These are phyloP conservation scores for Phytophthora megakarya DNA, from an alignment of 352 stramenopile species.

Conservation along the genomic window DNA sequence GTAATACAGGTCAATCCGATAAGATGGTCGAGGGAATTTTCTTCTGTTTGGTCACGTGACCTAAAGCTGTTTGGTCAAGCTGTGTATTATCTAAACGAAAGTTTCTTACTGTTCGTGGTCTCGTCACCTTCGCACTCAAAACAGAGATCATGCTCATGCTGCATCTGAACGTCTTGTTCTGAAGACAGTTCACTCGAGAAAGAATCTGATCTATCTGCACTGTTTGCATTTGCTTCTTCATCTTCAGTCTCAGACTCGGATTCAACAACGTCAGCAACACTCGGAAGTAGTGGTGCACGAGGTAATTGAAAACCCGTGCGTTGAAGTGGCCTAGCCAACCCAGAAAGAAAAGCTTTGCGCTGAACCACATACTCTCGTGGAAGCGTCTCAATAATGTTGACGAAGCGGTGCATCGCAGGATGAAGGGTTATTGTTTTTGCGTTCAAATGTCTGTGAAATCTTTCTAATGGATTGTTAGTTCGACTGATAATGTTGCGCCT, in stretches of 20 bases:
- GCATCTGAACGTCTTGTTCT: too few species aligned
- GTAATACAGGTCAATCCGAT: background rate
- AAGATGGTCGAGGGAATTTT: background rate
- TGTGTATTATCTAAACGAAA: background rate
- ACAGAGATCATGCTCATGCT: too few species aligned
- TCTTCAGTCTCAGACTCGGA: too few species aligned
- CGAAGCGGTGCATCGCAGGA: slow-evolving; percentile 1
- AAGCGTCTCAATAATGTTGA: background rate
- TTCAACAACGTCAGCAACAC: too few species aligned
- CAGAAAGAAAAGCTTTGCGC: background rate
- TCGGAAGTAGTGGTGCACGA: background rate
- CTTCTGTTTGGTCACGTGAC: background rate
- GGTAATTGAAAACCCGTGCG: background rate
- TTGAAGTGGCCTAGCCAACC: background rate
- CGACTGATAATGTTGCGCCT: slow-evolving; percentile 1
- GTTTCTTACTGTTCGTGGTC: background rate
- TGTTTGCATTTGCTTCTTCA: too few species aligned
- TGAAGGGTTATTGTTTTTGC: background rate
- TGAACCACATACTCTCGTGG: background rate
- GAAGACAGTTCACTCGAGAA: too few species aligned
- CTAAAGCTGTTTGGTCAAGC: background rate
- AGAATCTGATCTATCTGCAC: too few species aligned
- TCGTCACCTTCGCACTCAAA: too few species aligned
- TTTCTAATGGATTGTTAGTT: slow-evolving; percentile 3
- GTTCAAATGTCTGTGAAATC: slow-evolving; percentile 9